Evolutionary conservation across 2,329 filamentous ascomycete species (phyloP), one percentile per base, ranked within the genome.

Genomic region (Raffaelea albimanens): DNA sequence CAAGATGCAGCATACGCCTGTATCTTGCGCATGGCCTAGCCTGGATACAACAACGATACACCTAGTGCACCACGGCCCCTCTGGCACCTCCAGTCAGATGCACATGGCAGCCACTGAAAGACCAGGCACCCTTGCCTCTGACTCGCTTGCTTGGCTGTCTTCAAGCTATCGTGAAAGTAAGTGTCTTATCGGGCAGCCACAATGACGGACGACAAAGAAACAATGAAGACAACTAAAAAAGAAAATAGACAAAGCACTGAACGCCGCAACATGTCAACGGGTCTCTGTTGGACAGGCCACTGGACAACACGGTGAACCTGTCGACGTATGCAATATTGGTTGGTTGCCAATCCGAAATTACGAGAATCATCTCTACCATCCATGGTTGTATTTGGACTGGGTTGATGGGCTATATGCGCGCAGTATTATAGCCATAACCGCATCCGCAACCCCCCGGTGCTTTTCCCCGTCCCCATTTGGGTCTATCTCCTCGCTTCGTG

Each of bases 351-450:
- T 53, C 62, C 60, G 62, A 65, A 56, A 65, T 65, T 65, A 59
- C 57, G 55, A 55, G 56, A 53, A 57, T 53, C n/a, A n/a, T n/a
- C 48, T 50, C 47, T 53, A 19, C 14, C 34, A 38, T 48, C 60
- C 59, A 56, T 62, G 56, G 50, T 50, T 57, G 58, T 61, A 62
- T 55, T 52, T 52, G 55, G 54, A 49, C 55, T 55, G 55, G 56
- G 53, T 58, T 61, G 59, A 61, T 57, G 60, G 54, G 40, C 53
- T 66, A 65, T 66, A 67, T 63, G 56, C 60, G 59, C 51, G 57
- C 54, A 53, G 52, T 60, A 59, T 59, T 67, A 67, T 66, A 64
- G 55, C 22, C 38, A 44, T 23, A 18, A 16, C 14, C 40, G 19
- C n/a, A 8, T 13, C 22, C 36, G n/a, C 8, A 5, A 3, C n/a